These are phyloP conservation scores for Avicennia marina DNA, from an alignment of 257 asterid species.

Conservation along the genomic window DNA sequence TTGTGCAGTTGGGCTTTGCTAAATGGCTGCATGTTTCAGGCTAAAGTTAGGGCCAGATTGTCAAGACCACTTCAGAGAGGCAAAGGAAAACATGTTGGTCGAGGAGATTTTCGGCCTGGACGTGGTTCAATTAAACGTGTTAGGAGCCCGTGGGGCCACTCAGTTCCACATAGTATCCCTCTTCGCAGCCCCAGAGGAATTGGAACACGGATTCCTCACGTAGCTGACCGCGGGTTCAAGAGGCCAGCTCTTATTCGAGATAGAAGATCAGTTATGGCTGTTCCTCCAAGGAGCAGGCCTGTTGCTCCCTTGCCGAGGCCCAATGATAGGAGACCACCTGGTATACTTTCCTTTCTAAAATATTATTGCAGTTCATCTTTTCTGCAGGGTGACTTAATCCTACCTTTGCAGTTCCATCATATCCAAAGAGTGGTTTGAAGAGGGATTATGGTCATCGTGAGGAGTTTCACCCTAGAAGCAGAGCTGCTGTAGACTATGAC, in stretches of 20 bases:
- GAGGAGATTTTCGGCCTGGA: constrained; percentile 59
- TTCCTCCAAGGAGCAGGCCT: constrained; percentile 72
- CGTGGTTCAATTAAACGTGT: constrained; percentile 51
- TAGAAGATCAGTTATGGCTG: constrained; percentile 61
- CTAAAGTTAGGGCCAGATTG: constrained; percentile 91
- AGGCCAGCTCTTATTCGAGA: constrained; percentile 67
- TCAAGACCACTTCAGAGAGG: constrained; percentile 98
- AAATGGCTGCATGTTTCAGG: constrained; percentile 46
- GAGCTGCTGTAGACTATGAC: constrained; percentile 59
- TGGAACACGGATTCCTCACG: constrained; percentile 54
- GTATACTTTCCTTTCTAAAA: constrained; percentile 32
- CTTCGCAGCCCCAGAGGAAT: constrained; percentile 52
- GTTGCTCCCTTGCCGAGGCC: constrained; percentile 69
- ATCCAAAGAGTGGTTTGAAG: constrained; percentile 62
- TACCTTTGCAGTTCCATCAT: constrained; percentile 52
- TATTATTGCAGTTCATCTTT: constrained; percentile 2
- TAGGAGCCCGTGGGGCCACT: constrained; percentile 72
- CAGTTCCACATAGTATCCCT: constrained; percentile 52
- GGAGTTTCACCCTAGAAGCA: constrained; percentile 73
- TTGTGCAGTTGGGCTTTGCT: constrained; percentile 12
- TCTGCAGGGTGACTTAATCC: constrained; percentile 10
- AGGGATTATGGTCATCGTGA: constrained; percentile 80
- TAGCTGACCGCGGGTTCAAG: constrained; percentile 54
- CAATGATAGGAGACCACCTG: constrained; percentile 90
- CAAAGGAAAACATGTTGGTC: constrained; percentile 71